phyloP scores from a whole-genome alignment of 176 grass and related monocot genomes.

The Paspalum vaginatum region DNA sequence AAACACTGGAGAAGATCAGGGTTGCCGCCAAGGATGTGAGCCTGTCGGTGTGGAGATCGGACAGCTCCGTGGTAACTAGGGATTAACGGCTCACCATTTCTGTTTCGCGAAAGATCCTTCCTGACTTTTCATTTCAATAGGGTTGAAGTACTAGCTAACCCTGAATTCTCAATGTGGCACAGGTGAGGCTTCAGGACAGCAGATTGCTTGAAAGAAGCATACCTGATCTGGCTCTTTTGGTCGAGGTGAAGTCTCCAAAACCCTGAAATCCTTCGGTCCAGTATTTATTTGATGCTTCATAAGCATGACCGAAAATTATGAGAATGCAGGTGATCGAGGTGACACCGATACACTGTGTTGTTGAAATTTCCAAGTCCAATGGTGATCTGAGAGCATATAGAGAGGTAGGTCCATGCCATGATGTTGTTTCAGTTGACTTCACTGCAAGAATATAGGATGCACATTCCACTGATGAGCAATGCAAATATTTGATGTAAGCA shows the following conservation, averaged over 20 bases:
- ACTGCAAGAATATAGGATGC: neutral
- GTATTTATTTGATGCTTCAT: neutral
- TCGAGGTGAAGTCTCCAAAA: conserved; percentile 48
- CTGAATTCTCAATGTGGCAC: conserved; percentile 29
- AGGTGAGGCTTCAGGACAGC: conserved; percentile 71
- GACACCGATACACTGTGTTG: conserved; percentile 52
- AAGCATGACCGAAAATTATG: neutral
- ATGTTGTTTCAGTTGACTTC: neutral
- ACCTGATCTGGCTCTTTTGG: conserved; percentile 55
- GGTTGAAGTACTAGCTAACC: neutral
- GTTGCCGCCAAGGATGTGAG: conserved; percentile 53
- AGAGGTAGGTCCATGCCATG: conserved; percentile 41
- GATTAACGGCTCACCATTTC: neutral
- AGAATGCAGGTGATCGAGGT: conserved; percentile 66
- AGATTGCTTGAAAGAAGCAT: conserved; percentile 49
- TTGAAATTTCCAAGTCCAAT: conserved; percentile 61
- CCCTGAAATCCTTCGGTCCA: neutral
- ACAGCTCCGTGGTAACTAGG: conserved; percentile 54
- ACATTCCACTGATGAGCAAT: conserved; percentile 25
- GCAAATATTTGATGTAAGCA: conserved; percentile 25
- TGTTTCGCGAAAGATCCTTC: neutral
- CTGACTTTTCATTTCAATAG: neutral
- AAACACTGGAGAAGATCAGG: conserved; percentile 69
- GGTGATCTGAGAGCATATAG: conserved; percentile 69
- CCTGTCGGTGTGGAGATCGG: conserved; percentile 51